Percentiles rank a stretch among this genome's conserved stretches.
Evolutionary conservation across 2,329 filamentous ascomycete genomes (phyloP).

Genomic region (Teratosphaeriaceae sp.): DNA sequence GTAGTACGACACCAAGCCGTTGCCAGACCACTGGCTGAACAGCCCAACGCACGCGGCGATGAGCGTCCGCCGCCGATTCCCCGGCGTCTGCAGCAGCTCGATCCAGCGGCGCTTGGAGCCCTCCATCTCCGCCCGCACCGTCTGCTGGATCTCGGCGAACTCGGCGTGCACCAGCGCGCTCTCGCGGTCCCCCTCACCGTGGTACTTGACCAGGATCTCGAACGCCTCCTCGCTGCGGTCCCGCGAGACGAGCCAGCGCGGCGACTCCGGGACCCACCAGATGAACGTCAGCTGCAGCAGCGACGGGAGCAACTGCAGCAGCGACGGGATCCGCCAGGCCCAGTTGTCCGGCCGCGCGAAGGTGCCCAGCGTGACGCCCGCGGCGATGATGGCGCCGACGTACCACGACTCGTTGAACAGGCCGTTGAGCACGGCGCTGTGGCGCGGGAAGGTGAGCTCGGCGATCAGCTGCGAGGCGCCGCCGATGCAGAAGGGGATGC

Average conservation of each 20-base stretch:
- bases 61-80: conserved; percentile 49
- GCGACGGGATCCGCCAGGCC: conserved; percentile 16
- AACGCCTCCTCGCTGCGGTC: conserved; percentile 1
- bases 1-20: conserved; percentile 42
- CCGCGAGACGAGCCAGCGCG: conserved; percentile 3
- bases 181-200: conserved; percentile 12
- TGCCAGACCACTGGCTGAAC: conserved; percentile 54
- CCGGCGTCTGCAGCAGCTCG: conserved; percentile 44
- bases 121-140: neutral
- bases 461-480: conserved; percentile 5
- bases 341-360: conserved; percentile 13
- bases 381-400: conserved; percentile 4
- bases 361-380: conserved; percentile 16
- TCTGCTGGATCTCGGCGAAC: conserved; percentile 3
- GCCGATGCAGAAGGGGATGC: conserved; percentile 5
- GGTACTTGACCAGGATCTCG: conserved; percentile 4
- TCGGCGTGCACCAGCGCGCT: conserved; percentile 31
- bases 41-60: conserved; percentile 48
- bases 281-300: conserved; percentile 4
- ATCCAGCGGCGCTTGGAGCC: conserved; percentile 26
- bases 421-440: conserved; percentile 1
- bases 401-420: conserved; percentile 5
- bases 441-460: conserved; percentile 1
- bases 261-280: conserved; percentile 3
- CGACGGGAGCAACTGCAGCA: conserved; percentile 14